Base-by-base conservation (phyloP, 345 rosid genomes). In the Hypericum androsaemum region DNA sequence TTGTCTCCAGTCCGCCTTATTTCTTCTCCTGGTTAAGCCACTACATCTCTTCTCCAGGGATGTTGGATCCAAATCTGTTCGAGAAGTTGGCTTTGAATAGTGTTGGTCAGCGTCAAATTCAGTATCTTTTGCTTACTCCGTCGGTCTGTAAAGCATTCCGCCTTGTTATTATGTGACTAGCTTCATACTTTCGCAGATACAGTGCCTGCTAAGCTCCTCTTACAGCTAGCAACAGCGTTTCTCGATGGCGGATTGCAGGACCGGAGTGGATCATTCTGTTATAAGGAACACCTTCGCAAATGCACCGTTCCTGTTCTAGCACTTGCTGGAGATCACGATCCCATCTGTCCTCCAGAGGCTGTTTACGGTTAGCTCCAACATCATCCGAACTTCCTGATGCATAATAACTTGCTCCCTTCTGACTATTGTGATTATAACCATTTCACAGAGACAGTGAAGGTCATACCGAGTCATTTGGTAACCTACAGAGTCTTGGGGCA, bases 1-100 rank as follows among this genome's bases (percentile, higher is more conserved):
- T 88, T 68, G 83, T 94, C 2, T 50, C 84, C 12, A 77, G 70
- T 10, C 87, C 98, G 63, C 96, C 95, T 47, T 84, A 84, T 58
- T 80, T 76, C 16, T 73, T 92, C 57, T 76, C 95, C 63, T 92
- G 96, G 98, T 81, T 92, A 59, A 85, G 77, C 63, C 11, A 78
- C 58, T 64, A 84, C 70, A 83, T 92, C 79, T 85, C 98, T 57
- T 79, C 95, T 52, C 72, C 80, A 42, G 96, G 85, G 74, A 92
- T 92, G 98, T 88, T 92, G 98, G 94, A 81, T 73, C 96, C 95
- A 12, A 95, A 88, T 66, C 44, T 81, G 79, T 71, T 92, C 61
- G 71, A 92, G 64, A 92, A 85, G 81, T 96, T 92, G 13, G 73
- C 88, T 70, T 54, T 88, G 74, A 92, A 88, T 68, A 92, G 83